phyloP scores from a whole-genome alignment of 2,329 filamentous ascomycete genomes.

The Aspergillus tamarii region DNA sequence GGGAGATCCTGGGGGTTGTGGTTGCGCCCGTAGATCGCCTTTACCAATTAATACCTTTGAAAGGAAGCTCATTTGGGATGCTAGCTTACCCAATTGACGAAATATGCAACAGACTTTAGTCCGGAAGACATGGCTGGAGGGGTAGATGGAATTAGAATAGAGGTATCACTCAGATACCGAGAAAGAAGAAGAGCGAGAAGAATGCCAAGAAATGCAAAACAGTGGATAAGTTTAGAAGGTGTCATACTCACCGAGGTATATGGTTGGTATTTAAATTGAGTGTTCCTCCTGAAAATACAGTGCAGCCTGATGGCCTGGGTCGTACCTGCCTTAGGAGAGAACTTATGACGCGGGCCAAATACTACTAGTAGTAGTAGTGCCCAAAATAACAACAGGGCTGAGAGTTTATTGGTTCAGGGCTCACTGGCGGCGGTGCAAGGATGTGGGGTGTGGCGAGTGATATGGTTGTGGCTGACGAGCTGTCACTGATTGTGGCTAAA shows the following conservation, averaged over 20 bases:
- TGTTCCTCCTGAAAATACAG: slow-evolving; percentile 3
- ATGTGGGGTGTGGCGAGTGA: slow-evolving; percentile 20
- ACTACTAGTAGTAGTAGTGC: no score
- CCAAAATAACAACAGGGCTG: slow-evolving; percentile 26
- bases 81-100: slow-evolving; percentile 48
- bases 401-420: slow-evolving; percentile 20
- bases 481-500: background rate
- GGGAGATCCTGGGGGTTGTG: slow-evolving; percentile 81
- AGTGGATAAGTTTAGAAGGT: slow-evolving; percentile 11
- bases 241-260: slow-evolving; percentile 13
- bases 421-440: slow-evolving; percentile 19
- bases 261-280: background rate
- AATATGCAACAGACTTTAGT: slow-evolving; percentile 45
- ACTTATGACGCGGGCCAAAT: slow-evolving; percentile 7
- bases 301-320: slow-evolving; percentile 27
- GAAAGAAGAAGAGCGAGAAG: slow-evolving; percentile 13
- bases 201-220: slow-evolving; percentile 11
- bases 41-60: background rate
- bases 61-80: background rate
- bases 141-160: slow-evolving; percentile 6
- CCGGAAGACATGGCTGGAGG: slow-evolving; percentile 28
- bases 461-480: slow-evolving; percentile 6
- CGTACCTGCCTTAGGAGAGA: slow-evolving; percentile 23
- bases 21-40: slow-evolving; percentile 83
- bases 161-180: slow-evolving; percentile 18